These are phyloP conservation scores for Starmerella gropengiesseri DNA, from an alignment of 805 yeast species.

Conservation along the genomic window DNA sequence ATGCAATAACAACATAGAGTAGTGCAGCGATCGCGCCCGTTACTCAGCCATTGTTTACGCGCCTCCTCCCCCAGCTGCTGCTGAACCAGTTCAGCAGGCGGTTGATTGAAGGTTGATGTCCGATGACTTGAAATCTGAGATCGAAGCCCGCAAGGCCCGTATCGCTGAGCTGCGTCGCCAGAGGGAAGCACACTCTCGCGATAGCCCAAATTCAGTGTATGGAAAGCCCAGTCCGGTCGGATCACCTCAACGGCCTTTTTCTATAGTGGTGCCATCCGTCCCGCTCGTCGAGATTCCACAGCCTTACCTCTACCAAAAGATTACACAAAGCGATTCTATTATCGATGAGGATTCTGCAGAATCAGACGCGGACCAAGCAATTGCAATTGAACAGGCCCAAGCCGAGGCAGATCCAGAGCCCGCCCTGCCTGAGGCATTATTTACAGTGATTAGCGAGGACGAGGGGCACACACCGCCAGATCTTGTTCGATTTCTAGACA, in stretches of 20 bases:
- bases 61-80: no score
- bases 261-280: not conserved
- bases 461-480: constrained; percentile 5
- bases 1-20: no score
- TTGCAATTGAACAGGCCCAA: not conserved
- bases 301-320: constrained; percentile 6
- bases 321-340: constrained; percentile 4
- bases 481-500: constrained; percentile 23
- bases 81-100: no score
- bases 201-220: not conserved
- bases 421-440: not conserved
- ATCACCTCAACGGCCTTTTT: not conserved
- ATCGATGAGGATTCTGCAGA: not conserved
- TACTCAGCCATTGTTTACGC: not conserved
- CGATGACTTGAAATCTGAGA: constrained; percentile 32
- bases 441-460: not conserved
- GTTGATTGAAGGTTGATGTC: no score
- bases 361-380: not conserved
- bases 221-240: constrained; percentile 20
- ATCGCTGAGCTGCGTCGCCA: constrained; percentile 43
- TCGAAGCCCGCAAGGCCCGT: constrained; percentile 44
- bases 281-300: constrained; percentile 5
- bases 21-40: not conserved
- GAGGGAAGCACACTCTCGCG: constrained; percentile 29
- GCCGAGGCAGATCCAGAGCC: not conserved